Evolutionary conservation across 2,329 filamentous ascomycete species (phyloP), one percentile per base, ranked within the genome.

Genomic region (Sporothrix pseudoabietina): DNA sequence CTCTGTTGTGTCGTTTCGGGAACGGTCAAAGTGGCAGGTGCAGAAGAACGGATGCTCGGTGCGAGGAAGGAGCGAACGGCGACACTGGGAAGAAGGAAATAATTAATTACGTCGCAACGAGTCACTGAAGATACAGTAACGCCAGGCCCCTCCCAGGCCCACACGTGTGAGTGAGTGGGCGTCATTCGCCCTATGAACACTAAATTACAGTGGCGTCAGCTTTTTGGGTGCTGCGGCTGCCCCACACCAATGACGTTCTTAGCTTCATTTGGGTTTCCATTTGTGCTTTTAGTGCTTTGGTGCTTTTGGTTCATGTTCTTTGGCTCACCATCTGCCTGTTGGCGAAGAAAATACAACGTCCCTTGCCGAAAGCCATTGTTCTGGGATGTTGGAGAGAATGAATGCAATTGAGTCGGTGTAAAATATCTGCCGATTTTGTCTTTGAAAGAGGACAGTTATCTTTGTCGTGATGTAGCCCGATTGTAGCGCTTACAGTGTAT

Each of bases 241-340:
- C 69, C 69, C 69, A 71, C 69, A 71, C 39, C 39, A 41, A 61
- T 71, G 69, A 71, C 69, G 69, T 71, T 47, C 35, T 44, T 52
- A 68, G 65, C 54, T 59, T 39, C 6, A 16, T 59, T 47, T 57
- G 32, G 63, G 22, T 6, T 66, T 12, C 44, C 44, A 49, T 57
- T 57, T 55, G 52, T 22, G 26, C 26, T 26, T 26, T 26, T 26
- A 2, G 26, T 26, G 26, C 26, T 26, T 26, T 26, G 26, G 26
- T 26, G 26, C 26, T 26, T 30, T 26, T 9, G 22, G 9, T 35
- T 59, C 32, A 19, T 12, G 22, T 14, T 39, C 52, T 12, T 30
- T 30, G 12, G 22, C 16, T 2, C 44, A 19, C 52, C 9, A 30
- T 14, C 1, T 35, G n/a, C 61, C 39, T 44, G 61, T 26, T 30